Conservation (phyloP, 2,329 filamentous ascomycete genomes). For the Penicillium sp. region DNA sequence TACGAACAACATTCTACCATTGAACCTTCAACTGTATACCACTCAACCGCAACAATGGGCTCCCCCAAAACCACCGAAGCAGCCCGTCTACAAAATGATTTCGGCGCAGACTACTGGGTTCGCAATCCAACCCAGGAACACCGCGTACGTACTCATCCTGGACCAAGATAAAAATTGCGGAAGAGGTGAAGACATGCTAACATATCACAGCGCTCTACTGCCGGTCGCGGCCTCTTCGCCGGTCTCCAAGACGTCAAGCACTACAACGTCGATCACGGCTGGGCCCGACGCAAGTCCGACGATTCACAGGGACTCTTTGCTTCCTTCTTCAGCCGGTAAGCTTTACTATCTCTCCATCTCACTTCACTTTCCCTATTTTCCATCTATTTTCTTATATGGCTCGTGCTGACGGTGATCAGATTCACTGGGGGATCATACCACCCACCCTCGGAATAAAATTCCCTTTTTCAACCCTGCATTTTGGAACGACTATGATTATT, state of each 20-base stretch:
- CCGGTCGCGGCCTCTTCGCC: constrained; percentile 43
- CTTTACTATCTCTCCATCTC: neutral
- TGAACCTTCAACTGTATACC: neutral
- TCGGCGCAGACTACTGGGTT: constrained; percentile 43
- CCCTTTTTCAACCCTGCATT: neutral
- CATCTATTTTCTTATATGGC: neutral
- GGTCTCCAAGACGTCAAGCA: constrained; percentile 43
- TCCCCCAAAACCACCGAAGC: neutral
- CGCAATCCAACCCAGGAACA: constrained; percentile 23
- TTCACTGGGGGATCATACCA: constrained; percentile 3
- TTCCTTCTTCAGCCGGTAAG: constrained; percentile 30
- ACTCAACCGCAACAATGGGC: neutral
- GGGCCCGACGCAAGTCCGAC: constrained; percentile 34
- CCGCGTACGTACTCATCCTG: constrained; percentile 24
- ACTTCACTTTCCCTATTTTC: neutral
- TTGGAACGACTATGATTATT: neutral
- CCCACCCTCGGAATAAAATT: neutral
- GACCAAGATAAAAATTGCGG: neutral
- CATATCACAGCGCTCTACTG: constrained; percentile 32
- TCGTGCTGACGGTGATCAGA: neutral
- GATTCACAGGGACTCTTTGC: constrained; percentile 20
- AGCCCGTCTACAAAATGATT: constrained; percentile 38
- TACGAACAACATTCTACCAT: neutral
- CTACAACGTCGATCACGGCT: constrained; percentile 44
- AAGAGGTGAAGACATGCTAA: neutral